phyloP scores from a whole-genome alignment of 1,139 yeast species.

The Hansenula sp. region DNA sequence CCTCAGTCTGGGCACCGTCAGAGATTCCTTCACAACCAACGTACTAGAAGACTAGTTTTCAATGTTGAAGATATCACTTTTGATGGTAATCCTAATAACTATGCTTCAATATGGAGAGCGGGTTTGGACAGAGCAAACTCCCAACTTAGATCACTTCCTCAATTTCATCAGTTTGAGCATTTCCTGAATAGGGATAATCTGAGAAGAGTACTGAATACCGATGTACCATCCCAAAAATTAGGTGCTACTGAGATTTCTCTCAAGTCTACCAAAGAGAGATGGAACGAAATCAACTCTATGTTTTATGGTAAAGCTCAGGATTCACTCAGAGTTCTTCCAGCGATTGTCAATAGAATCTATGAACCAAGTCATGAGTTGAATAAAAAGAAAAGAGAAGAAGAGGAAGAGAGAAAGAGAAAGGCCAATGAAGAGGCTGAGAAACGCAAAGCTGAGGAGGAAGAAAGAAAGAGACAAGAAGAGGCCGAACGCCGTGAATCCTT shows the following conservation, averaged over 20 bases:
- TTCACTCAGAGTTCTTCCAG: slow-evolving; percentile 42
- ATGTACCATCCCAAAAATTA: neutral
- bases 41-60: neutral
- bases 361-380: slow-evolving; percentile 37
- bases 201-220: slow-evolving; percentile 2
- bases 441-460: slow-evolving; percentile 31
- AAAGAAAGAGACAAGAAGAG: slow-evolving; percentile 18
- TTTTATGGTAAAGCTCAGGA: slow-evolving; percentile 42
- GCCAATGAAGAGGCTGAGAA: slow-evolving; percentile 24
- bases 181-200: neutral
- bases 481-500: slow-evolving; percentile 7
- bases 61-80: neutral
- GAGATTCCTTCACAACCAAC: neutral
- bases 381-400: slow-evolving; percentile 24
- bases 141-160: neutral
- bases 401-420: slow-evolving; percentile 24
- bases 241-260: slow-evolving; percentile 21
- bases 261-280: slow-evolving; percentile 61
- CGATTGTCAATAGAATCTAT: slow-evolving; percentile 48
- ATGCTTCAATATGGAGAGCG: neutral
- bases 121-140: neutral
- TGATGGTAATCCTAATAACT: neutral
- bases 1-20: neutral
- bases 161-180: neutral
- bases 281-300: slow-evolving; percentile 57